Base-by-base conservation (phyloP, 805 yeast species). In the Nakazawaea populi region DNA sequence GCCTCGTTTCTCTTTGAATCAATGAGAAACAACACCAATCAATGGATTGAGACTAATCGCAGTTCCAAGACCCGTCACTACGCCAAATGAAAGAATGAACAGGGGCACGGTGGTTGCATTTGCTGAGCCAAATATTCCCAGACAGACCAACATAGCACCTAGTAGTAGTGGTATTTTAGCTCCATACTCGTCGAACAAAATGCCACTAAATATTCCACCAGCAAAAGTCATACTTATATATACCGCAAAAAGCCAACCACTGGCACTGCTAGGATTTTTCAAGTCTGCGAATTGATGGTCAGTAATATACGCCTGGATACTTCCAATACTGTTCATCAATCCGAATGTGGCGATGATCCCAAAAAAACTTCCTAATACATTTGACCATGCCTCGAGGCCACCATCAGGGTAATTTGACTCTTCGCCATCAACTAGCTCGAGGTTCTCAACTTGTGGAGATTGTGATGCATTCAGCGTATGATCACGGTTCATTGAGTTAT, bases 311-410 rank as follows among this genome's bases (percentile, higher is more conserved):
- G 84, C 74, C 63, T 84, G 83, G 39, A 84, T 72, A 4, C 81
- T 85, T 55, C 89, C 89, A 39, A 76, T 68, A 2, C 83, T 64
- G 58, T 83, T 83, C 53, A 79, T 63, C 37, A 80, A 56, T 1
- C 90, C 89, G 52, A 82, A 75, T 42, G 71, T 70, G 2, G 79
- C 76, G 2, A 75, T 66, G 37, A 79, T 68, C 0, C 87, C 88
- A 41, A 77, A 61, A 57, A 81, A 82, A 3, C 80, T 70, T 2
- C 88, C 89, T 29, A 80, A 61, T 0, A 80, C 76, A 2, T 80
- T 84, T 3, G 64, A 52, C 68, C 82, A 80, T 0, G 88, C 87
- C 52, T 62, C 58, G 38, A 63, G 47, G 0, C 89, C 88, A 18
- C 88, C 88, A 55, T 84, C 85, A 0, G 86, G 86, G 52, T 65